Conservation (phyloP, 768 basidiomycete species). For the Baorangia bicolor region DNA sequence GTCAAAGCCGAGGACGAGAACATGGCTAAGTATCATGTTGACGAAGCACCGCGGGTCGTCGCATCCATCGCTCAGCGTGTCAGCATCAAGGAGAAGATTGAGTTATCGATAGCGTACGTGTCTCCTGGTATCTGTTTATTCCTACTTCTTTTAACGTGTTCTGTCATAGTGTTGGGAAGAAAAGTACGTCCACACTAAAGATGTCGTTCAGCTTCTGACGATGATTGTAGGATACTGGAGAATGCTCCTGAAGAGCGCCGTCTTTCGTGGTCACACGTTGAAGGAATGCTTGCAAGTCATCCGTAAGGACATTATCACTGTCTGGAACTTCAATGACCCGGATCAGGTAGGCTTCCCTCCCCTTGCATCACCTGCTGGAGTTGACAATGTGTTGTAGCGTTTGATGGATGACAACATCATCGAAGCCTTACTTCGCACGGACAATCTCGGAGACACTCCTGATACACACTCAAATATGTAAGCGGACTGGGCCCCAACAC, state of each 20-base stretch:
- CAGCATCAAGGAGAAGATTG: slow-evolving; percentile 16
- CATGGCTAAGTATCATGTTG: slow-evolving; percentile 5
- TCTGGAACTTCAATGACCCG: slow-evolving; percentile 18
- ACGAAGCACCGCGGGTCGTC: slow-evolving; percentile 8
- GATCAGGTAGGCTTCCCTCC: background rate
- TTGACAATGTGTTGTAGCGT: background rate
- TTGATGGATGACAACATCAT: slow-evolving; percentile 6
- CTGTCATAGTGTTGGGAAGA: slow-evolving; percentile 6
- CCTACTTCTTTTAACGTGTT: background rate
- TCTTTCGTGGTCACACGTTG: slow-evolving; percentile 8
- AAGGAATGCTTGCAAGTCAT: slow-evolving; percentile 12
- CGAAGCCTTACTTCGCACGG: background rate
- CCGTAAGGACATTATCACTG: background rate
- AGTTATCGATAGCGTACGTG: slow-evolving; percentile 11
- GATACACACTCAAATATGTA: background rate
- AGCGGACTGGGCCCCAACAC: background rate
- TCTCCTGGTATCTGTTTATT: background rate
- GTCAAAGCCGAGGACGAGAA: background rate
- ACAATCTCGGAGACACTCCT: background rate
- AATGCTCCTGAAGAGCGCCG: slow-evolving; percentile 3
- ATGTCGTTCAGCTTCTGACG: background rate
- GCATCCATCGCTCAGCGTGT: slow-evolving; percentile 18
- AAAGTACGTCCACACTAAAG: slow-evolving; percentile 1
- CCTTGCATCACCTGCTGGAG: background rate
- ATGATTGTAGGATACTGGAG: slow-evolving; percentile 9